Base-by-base conservation (phyloP, 2,329 filamentous ascomycete genomes). In the Cercospora sp. region DNA sequence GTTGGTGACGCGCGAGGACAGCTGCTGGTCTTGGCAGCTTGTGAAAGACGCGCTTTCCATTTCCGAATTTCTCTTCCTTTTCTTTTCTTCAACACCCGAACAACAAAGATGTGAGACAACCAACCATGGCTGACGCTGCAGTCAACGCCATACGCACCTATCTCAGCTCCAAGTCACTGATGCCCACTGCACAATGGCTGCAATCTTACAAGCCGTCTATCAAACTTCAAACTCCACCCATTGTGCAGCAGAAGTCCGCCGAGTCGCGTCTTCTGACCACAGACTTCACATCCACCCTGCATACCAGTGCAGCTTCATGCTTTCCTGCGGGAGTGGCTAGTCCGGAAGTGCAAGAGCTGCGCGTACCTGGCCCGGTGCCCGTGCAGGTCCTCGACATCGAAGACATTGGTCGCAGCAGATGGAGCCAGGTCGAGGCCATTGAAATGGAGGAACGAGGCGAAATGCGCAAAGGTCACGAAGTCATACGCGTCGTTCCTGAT, bases 301-400 rank as follows among this genome's bases (percentile, higher is more conserved):
- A 74, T 36, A 28, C 61, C 13, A 83, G 18, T 69, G 79, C 69
- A 68, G 77, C 60, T 62, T 81, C 87, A 20, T 73, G 82, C 7
- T 82, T 93, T 3, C 91, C 93, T 0, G 65, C 79, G 0, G 84
- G 86, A 70, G 80, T 89, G n/a, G 80, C 83, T 59, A 82, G 87
- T 71, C 82, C 86, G 0, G 80, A 81, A 3, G 78, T 85, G 9
- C 83, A 86, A 70, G 87, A 92, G 67, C 79, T 82, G 3, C 81
- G 80, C 0, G 81, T 98, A 0, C 69, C 81, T 0, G 84, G 84
- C 1, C 87, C 92, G 33, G 83, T 94, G 0, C 83, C 90, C 3
- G 90, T 95, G 1, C 95, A 98, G 79, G 87, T 98, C 0, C 81
- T 97, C 1, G 93, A 96, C 74, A 84, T 98, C 7, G 90, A 96